phyloP scores from a whole-genome alignment of 352 stramenopile genomes.

The Phytophthora fragariaefolia region DNA sequence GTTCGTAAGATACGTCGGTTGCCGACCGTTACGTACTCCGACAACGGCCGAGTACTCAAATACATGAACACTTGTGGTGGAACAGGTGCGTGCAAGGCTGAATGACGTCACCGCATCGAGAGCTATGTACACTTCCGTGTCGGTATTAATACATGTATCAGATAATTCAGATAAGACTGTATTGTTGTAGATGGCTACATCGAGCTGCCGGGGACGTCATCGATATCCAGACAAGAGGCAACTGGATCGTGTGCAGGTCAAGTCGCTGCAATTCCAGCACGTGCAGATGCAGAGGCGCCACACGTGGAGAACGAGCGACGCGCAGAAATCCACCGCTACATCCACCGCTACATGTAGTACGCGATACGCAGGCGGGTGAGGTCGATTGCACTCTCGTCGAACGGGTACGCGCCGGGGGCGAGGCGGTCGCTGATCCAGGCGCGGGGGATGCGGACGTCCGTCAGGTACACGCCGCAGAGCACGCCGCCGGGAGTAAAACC shows the following conservation, averaged over 20 bases:
- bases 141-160: background rate
- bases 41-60: too few relatives aligned
- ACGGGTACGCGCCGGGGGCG: constrained; percentile 36
- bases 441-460: constrained; percentile 25
- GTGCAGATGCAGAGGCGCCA: constrained; percentile 8
- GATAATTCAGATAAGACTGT: background rate
- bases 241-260: too few relatives aligned
- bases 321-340: constrained; percentile 5
- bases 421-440: constrained; percentile 21
- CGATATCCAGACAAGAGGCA: constrained; percentile 12
- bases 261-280: background rate
- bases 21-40: constrained; percentile 13
- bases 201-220: too few relatives aligned
- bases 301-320: constrained; percentile 10
- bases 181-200: constrained; percentile 30
- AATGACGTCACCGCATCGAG: constrained; percentile 24
- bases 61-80: too few relatives aligned
- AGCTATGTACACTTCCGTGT: constrained; percentile 21
- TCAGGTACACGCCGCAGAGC: constrained; percentile 39
- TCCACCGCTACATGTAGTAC: constrained; percentile 20
- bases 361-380: constrained; percentile 38
- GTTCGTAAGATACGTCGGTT: constrained; percentile 18
- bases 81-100: too few relatives aligned
- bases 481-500: constrained; percentile 29
- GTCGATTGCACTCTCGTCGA: constrained; percentile 39